These are phyloP conservation scores for Peniophora sp. DNA, from an alignment of 1,284 basidiomycete genomes.

Conservation along the genomic window DNA sequence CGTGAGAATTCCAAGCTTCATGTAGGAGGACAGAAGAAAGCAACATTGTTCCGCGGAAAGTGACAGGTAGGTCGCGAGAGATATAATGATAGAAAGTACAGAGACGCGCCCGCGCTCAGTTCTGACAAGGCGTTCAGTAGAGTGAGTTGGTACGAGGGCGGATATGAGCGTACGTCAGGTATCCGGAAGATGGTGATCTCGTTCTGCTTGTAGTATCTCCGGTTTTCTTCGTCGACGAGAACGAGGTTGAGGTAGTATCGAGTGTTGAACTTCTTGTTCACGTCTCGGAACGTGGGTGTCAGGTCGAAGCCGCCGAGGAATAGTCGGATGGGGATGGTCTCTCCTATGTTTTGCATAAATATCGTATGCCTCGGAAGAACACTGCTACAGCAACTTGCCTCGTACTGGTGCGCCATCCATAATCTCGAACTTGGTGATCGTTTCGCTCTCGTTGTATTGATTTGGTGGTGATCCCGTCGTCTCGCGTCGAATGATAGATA, in stretches of 20 bases:
- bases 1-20: not conserved
- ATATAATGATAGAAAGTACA: slow-evolving; percentile 2
- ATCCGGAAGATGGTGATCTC: slow-evolving; percentile 72
- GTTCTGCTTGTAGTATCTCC: slow-evolving; percentile 91
- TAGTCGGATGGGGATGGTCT: slow-evolving; percentile 96
- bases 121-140: not conserved
- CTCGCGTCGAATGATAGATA: slow-evolving; percentile 95
- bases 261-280: slow-evolving; percentile 98
- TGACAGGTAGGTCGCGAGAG: not conserved
- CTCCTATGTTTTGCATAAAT: slow-evolving; percentile 46
- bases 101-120: not conserved
- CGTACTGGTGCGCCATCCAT: slow-evolving; percentile 97
- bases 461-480: slow-evolving; percentile 95
- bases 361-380: not conserved
- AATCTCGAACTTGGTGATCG: slow-evolving; percentile 99
- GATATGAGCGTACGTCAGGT: slow-evolving; percentile 47
- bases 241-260: slow-evolving; percentile 97
- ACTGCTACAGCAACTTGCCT: slow-evolving; percentile 36
- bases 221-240: slow-evolving; percentile 95
- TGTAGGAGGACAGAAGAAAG: not conserved
- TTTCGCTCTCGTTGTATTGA: slow-evolving; percentile 98
- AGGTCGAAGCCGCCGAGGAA: slow-evolving; percentile 98
- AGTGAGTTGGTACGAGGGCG: not conserved
- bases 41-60: not conserved
- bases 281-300: slow-evolving; percentile 96